Percentiles rank a stretch among this genome's conserved stretches.
These are phyloP conservation scores for Aspergillus uvarum DNA, from an alignment of 2,329 filamentous ascomycete species.

Conservation along the genomic window DNA sequence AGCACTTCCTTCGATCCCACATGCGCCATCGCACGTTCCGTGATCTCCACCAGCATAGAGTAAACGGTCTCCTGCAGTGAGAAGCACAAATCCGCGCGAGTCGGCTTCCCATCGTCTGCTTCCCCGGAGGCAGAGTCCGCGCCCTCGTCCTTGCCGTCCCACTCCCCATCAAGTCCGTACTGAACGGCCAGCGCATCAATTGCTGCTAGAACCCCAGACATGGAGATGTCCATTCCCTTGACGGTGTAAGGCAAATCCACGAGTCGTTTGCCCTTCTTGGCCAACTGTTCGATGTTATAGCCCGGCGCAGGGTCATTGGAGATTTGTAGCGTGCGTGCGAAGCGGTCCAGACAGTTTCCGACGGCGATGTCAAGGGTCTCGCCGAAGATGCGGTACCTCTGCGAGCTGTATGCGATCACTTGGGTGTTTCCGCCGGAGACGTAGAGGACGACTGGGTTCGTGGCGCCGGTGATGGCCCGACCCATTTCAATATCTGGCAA, in stretches of 20 bases:
- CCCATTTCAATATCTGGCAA: constrained; percentile 89
- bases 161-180: constrained; percentile 38
- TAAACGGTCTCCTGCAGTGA: constrained; percentile 92
- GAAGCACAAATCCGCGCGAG: constrained; percentile 85
- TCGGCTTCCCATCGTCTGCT: constrained; percentile 51
- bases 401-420: constrained; percentile 93
- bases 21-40: constrained; percentile 96
- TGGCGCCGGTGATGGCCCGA: constrained; percentile 81
- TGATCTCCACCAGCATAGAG: constrained; percentile 98
- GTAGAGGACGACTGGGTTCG: constrained; percentile 92
- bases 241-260: constrained; percentile 92
- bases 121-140: constrained; percentile 23
- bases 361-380: constrained; percentile 97
- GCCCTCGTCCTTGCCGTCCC: constrained; percentile 45
- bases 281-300: constrained; percentile 96
- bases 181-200: constrained; percentile 73
- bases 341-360: constrained; percentile 94
- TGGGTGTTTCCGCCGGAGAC: constrained; percentile 96
- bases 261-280: constrained; percentile 68
- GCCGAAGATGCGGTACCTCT: constrained; percentile 95
- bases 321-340: constrained; percentile 86
- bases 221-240: constrained; percentile 98
- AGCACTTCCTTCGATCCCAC: constrained; percentile 87
- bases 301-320: constrained; percentile 95
- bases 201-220: constrained; percentile 83